Conservation (phyloP, 768 basidiomycete genomes). For the Boletus rubroflammeus region DNA sequence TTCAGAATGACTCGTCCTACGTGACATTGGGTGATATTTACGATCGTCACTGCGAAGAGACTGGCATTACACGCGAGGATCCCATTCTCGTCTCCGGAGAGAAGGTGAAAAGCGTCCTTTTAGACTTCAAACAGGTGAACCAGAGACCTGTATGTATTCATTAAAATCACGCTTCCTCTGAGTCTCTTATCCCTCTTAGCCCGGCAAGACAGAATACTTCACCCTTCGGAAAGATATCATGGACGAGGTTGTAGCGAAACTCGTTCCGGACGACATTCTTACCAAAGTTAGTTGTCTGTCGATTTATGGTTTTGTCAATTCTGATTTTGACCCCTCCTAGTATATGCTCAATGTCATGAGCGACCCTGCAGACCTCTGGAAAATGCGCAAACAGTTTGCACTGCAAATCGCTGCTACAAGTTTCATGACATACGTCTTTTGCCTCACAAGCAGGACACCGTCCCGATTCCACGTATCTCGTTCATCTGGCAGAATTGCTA, state of each 20-base stretch:
- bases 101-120: slow-evolving; percentile 69
- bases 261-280: slow-evolving; percentile 86
- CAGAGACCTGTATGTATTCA: slow-evolving; percentile 35
- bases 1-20: slow-evolving; percentile 91
- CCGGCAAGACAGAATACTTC: slow-evolving; percentile 61
- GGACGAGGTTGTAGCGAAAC: slow-evolving; percentile 83
- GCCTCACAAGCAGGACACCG: slow-evolving; percentile 78
- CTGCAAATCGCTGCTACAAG: slow-evolving; percentile 81
- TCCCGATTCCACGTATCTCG: slow-evolving; percentile 85
- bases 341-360: slow-evolving; percentile 89
- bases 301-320: not conserved
- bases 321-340: slow-evolving; percentile 38
- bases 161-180: not conserved
- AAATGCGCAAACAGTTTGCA: slow-evolving; percentile 96
- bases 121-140: slow-evolving; percentile 51
- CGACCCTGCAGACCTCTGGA: slow-evolving; percentile 83
- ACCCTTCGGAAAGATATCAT: slow-evolving; percentile 78
- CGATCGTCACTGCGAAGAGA: slow-evolving; percentile 79
- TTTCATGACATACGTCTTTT: slow-evolving; percentile 90
- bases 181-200: slow-evolving; percentile 33
- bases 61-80: slow-evolving; percentile 79
- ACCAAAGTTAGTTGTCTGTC: slow-evolving; percentile 53
- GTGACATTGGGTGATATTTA: slow-evolving; percentile 90
- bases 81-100: slow-evolving; percentile 84
- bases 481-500: slow-evolving; percentile 84